Base-by-base conservation (phyloP, 1,139 yeast species). In the Suhomyces yuchorum region DNA sequence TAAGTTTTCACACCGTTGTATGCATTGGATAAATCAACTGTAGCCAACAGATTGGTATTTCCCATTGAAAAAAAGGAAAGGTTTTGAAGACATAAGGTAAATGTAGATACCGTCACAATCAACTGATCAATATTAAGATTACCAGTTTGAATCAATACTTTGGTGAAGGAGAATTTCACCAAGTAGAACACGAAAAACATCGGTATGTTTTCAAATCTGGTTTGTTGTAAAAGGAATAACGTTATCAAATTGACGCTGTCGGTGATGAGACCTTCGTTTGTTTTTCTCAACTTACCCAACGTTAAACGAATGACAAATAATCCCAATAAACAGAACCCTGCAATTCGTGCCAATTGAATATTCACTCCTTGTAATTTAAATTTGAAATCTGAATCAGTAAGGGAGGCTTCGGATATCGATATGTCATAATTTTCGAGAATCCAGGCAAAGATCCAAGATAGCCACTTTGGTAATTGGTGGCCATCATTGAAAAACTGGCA, bases 41-140 rank as follows among this genome's bases (percentile, higher is more conserved):
- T 87, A 0, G 97, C 95, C 56, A 93, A 77, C 43, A 96, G 91
- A 61, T 93, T 93, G 0, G 98, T 91, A 48, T 89, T 90, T 0
- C 98, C 98, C 67, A 87, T 78, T 11, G 90, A 88, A 68, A 89
- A 93, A 61, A 92, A 93, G 0, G 93, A 72, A 41, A 90, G 71
- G 56, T 89, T 85, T 61, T 91, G 96, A 42, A 89, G 58, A 45
- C 73, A 59, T 15, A 75, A 44, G 2, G 58, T 58, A 44, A 68
- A 57, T 2, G 61, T 33, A 0, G 71, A 48, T 1, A 65, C 47
- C 9, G 60, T 37, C 14, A 69, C 28, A 3, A 71, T 56, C 12
- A 61, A 49, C 18, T 59, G 57, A 49, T 68, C 68, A 11, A 65
- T 46, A 30, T 59, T 59, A 14, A 47, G 46, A 9, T 37, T 40